Evolutionary conservation across 371 early-diverging fungal genomes (phyloP).

Genomic region (Circinella umbellata): DNA sequence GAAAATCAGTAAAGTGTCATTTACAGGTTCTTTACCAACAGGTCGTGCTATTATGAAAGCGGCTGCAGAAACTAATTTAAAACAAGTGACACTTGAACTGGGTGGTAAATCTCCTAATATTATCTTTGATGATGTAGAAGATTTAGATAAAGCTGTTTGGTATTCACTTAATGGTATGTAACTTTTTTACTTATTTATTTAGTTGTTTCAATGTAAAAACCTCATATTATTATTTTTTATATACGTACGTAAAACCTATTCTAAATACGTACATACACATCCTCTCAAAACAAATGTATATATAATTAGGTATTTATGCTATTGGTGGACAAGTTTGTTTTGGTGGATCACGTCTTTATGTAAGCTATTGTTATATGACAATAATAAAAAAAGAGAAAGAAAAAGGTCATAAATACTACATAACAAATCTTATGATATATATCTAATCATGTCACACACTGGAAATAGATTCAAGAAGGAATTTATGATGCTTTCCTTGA

Average conservation of each 20-base stretch:
- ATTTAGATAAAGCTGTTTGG: slow-evolving; percentile 78
- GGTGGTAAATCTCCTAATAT: slow-evolving; percentile 92
- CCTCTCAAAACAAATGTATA: too few relatives aligned
- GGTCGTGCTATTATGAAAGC: slow-evolving; percentile 62
- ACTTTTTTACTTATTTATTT: too few relatives aligned
- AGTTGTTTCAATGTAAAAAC: too few relatives aligned
- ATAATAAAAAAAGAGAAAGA: too few relatives aligned
- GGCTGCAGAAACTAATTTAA: slow-evolving; percentile 72
- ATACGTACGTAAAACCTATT: too few relatives aligned
- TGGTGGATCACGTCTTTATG: slow-evolving; percentile 84
- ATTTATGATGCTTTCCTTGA: slow-evolving; percentile 77
- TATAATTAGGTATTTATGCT: slow-evolving; percentile 53
- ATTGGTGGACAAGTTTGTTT: slow-evolving; percentile 89
- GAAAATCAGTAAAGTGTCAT: slow-evolving; percentile 62
- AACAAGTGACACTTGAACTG: slow-evolving; percentile 80
- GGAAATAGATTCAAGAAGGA: slow-evolving; percentile 64
- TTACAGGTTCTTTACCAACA: slow-evolving; percentile 64
- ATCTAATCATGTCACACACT: too few relatives aligned
- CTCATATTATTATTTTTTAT: too few relatives aligned
- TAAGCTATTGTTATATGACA: too few relatives aligned
- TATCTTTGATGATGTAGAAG: slow-evolving; percentile 82
- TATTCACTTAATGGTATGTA: slow-evolving; percentile 64
- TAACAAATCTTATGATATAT: too few relatives aligned
- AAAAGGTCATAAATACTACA: too few relatives aligned
- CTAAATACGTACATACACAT: too few relatives aligned